Percentiles rank a stretch among this genome's conserved stretches.
Evolutionary conservation across 1,284 basidiomycete genomes (phyloP).

Genomic region (Rhodotorula sp.): DNA sequence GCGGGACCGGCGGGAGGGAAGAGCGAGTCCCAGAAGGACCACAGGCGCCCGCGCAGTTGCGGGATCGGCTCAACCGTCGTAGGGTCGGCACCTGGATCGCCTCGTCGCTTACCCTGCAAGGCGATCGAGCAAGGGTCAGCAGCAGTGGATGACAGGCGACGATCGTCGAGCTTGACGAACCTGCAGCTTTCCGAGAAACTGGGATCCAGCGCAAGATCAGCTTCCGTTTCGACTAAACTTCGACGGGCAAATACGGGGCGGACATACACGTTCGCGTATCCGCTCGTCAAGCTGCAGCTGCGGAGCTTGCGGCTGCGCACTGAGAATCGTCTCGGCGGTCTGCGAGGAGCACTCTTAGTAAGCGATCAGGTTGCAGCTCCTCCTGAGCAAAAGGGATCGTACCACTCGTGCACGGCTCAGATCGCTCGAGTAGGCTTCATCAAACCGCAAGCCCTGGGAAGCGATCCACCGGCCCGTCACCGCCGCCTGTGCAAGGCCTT

Average conservation of each 20-base stretch:
- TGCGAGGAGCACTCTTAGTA: background rate
- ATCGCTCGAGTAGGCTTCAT: slow-evolving; percentile 38
- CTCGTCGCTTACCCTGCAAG: slow-evolving; percentile 35
- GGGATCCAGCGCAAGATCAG: background rate
- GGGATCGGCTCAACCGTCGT: slow-evolving; percentile 36
- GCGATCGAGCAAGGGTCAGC: no score
- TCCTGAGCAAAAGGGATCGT: background rate
- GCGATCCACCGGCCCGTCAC: slow-evolving; percentile 27
- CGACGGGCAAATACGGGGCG: no score
- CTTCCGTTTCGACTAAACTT: background rate
- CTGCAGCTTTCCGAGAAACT: slow-evolving; percentile 27
- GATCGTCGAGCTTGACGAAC: background rate
- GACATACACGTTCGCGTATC: slow-evolving; percentile 34
- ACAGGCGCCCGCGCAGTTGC: slow-evolving; percentile 27
- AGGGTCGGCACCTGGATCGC: slow-evolving; percentile 26
- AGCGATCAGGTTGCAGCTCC: background rate
- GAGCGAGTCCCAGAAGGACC: slow-evolving; percentile 39
- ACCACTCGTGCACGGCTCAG: slow-evolving; percentile 36
- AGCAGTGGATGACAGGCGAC: background rate
- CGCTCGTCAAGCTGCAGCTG: slow-evolving; percentile 22
- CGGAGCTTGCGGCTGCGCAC: background rate
- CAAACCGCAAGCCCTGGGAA: slow-evolving; percentile 15
- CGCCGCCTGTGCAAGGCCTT: slow-evolving; percentile 30
- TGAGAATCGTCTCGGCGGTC: slow-evolving; percentile 40
- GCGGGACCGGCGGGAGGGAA: slow-evolving; percentile 13